Conservation (phyloP, 2,329 filamentous ascomycete genomes). For the Pyricularia grisea region DNA sequence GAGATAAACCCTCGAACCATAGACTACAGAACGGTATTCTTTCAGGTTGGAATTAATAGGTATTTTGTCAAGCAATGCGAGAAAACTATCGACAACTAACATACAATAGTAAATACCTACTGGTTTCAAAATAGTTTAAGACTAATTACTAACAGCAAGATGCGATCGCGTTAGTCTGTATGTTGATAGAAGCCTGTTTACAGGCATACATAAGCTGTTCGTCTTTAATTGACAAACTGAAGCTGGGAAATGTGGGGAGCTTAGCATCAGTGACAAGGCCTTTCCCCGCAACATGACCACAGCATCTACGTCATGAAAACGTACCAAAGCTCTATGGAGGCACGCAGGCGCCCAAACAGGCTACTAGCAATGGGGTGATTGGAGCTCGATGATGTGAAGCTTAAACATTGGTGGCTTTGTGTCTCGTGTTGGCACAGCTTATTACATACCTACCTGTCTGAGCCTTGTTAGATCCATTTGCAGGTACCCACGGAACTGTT, state of each 20-base stretch:
- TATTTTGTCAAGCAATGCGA: background rate
- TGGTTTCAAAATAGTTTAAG: too few relatives aligned
- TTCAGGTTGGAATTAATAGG: background rate
- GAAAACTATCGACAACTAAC: too few relatives aligned
- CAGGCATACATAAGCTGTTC: background rate
- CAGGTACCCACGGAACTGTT: background rate
- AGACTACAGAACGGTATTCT: background rate
- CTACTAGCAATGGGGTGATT: background rate
- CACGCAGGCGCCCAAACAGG: background rate
- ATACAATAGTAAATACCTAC: too few relatives aligned
- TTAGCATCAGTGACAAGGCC: background rate
- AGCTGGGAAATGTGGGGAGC: background rate
- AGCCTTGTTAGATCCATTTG: background rate
- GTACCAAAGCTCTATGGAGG: background rate
- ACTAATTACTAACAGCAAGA: background rate
- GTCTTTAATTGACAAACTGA: background rate
- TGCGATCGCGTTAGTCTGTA: background rate
- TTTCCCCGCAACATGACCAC: background rate
- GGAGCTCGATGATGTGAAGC: background rate
- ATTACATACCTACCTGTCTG: background rate
- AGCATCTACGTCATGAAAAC: background rate
- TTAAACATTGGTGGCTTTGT: background rate
- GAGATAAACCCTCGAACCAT: background rate
- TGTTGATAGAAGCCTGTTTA: background rate
- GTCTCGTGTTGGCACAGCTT: background rate